Conservation (phyloP, 768 basidiomycete species). For the Amanita subjunquillea region DNA sequence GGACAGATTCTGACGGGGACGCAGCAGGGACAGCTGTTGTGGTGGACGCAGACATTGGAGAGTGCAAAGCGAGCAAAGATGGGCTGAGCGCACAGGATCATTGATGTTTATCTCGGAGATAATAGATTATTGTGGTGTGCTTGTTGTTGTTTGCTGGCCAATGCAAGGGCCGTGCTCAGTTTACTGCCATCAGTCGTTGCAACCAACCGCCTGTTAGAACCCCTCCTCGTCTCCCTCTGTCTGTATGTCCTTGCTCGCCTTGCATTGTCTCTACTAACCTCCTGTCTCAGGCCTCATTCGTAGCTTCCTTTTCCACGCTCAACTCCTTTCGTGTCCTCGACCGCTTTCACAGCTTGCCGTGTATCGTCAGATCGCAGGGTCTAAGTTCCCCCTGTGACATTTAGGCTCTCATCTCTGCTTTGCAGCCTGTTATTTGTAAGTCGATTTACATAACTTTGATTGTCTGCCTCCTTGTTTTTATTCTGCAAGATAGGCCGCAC, state of each 20-base stretch:
- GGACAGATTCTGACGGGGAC: slow-evolving; percentile 48
- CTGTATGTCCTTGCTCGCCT: slow-evolving; percentile 7
- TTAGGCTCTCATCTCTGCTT: neutral
- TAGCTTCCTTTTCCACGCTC: slow-evolving; percentile 4
- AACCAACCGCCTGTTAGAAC: slow-evolving; percentile 26
- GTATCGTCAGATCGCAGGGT: slow-evolving; percentile 5
- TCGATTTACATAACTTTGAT: neutral
- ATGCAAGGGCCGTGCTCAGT: slow-evolving; percentile 25
- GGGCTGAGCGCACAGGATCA: neutral
- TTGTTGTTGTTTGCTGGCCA: slow-evolving; percentile 26
- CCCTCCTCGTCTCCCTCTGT: slow-evolving; percentile 15
- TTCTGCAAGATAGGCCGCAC: neutral
- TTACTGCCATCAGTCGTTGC: slow-evolving; percentile 33
- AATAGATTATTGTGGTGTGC: slow-evolving; percentile 13
- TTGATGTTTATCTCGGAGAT: neutral
- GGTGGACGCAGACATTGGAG: slow-evolving; percentile 36
- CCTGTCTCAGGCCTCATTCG: neutral
- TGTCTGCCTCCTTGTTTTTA: neutral
- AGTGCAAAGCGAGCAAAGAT: slow-evolving; percentile 7
- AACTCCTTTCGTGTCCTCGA: slow-evolving; percentile 5
- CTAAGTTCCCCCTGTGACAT: neutral
- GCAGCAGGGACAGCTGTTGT: slow-evolving; percentile 39
- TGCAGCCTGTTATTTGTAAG: neutral
- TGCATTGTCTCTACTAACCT: neutral
- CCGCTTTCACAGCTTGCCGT: slow-evolving; percentile 14